Evolutionary conservation across 2,329 filamentous ascomycete genomes (phyloP).

Genomic region (Fusarium sp.): DNA sequence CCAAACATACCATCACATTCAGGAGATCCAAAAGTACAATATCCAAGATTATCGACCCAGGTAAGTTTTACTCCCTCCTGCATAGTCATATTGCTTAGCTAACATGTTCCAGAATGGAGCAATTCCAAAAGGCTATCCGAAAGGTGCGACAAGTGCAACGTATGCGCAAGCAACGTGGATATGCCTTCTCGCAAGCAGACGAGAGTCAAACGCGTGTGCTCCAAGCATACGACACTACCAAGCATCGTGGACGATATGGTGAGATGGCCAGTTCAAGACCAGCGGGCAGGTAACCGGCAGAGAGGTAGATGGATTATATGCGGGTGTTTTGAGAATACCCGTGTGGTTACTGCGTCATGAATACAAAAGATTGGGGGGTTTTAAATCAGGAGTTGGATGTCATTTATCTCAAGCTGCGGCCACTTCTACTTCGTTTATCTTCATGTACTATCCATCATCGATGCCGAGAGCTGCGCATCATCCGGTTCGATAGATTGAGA

Average conservation of each 20-base stretch:
- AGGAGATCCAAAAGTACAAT: conserved; percentile 99
- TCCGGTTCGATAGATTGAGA: conserved; percentile 33
- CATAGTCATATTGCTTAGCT: conserved; percentile 3
- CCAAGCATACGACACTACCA: conserved; percentile 97
- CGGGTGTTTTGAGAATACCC: conserved; percentile 36
- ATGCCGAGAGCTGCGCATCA: conserved; percentile 33
- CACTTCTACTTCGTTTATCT: conserved; percentile 27
- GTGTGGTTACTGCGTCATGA: conserved; percentile 43
- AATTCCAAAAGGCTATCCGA: conserved; percentile 99
- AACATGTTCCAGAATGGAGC: conserved; percentile 82
- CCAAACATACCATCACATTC: conserved; percentile 96
- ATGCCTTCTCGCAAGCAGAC: conserved; percentile 97
- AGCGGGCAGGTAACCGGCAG: conserved; percentile 40
- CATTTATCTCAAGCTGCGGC: conserved; percentile 39
- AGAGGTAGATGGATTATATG: conserved; percentile 24
- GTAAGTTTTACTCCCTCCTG: conserved; percentile 62
- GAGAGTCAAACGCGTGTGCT: conserved; percentile 95
- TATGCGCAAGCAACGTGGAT: conserved; percentile 99
- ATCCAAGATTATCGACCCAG: conserved; percentile 98
- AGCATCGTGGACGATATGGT: conserved; percentile 89
- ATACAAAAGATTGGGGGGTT: conserved; percentile 41
- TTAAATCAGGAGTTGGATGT: conserved; percentile 46
- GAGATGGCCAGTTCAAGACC: conserved; percentile 80
- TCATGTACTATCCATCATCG: conserved; percentile 27
- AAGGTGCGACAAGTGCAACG: conserved; percentile 98